Conservation (phyloP, 2,329 filamentous ascomycete species). For the Pseudogymnoascus sp. region DNA sequence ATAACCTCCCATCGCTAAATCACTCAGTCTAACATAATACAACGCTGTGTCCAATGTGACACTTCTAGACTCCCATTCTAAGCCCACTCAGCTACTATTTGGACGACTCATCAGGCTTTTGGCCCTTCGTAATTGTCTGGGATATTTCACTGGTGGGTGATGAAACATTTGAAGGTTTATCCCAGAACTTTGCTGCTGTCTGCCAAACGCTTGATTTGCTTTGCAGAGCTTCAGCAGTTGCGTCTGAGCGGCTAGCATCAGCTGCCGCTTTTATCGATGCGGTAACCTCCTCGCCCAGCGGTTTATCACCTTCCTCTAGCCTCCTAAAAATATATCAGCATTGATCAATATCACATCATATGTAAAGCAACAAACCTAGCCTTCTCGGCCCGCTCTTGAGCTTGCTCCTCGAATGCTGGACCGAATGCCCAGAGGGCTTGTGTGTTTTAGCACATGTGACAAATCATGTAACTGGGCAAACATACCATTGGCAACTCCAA, state of each 20-base stretch:
- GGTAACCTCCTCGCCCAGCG: constrained; percentile 12
- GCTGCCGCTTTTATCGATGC: constrained; percentile 17
- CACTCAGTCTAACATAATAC: neutral
- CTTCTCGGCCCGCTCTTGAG: constrained; percentile 17
- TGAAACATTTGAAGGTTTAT: neutral
- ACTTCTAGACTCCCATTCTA: neutral
- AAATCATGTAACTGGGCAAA: neutral
- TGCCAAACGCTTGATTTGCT: neutral
- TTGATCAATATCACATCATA: neutral
- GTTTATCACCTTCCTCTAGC: neutral
- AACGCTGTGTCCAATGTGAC: neutral
- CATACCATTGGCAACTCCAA: constrained; percentile 27
- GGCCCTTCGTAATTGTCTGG: neutral
- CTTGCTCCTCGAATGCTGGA: constrained; percentile 25
- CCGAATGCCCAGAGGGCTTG: constrained; percentile 25
- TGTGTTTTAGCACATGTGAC: neutral
- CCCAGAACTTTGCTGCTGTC: neutral
- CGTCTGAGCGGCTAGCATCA: constrained; percentile 16
- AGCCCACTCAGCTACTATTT: neutral
- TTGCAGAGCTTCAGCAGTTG: constrained; percentile 5
- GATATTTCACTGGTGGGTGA: neutral
- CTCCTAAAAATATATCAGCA: neutral
- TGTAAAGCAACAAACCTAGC: constrained; percentile 14
- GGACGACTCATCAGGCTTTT: neutral
- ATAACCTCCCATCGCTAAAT: neutral